Evolutionary conservation across 768 basidiomycete species (phyloP).

Genomic region (Boletellus sp.): DNA sequence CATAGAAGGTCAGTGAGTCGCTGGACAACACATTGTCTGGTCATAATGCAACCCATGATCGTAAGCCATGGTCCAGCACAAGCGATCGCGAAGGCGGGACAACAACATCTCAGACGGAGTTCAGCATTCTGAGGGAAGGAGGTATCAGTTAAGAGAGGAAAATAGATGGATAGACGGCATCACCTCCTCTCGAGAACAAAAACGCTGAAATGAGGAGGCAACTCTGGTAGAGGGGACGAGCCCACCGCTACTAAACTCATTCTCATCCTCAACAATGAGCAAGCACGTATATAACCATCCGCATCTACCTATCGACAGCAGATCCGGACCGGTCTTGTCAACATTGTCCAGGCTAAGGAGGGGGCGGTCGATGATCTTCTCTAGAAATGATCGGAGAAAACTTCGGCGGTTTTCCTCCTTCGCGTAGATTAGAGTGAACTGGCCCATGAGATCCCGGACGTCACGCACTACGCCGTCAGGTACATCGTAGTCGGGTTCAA

Average conservation of each 20-base stretch:
- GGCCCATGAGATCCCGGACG: constrained; percentile 8
- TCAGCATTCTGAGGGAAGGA: constrained; percentile 2
- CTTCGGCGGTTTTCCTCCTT: background rate
- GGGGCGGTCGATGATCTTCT: background rate
- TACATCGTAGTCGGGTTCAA: constrained; percentile 2
- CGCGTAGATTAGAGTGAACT: constrained; percentile 12
- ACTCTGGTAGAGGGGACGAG: constrained; percentile 37
- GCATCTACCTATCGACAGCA: background rate
- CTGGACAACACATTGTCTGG: constrained; percentile 28
- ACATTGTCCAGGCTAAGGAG: background rate
- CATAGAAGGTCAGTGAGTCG: constrained; percentile 33
- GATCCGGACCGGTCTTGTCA: constrained; percentile 4
- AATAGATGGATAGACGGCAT: background rate
- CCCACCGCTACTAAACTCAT: constrained; percentile 13
- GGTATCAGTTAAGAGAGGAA: background rate
- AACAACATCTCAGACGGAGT: constrained; percentile 20
- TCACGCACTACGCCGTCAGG: constrained; percentile 5
- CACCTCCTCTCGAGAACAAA: constrained; percentile 13
- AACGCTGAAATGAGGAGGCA: constrained; percentile 17
- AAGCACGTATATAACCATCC: background rate
- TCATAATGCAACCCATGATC: constrained; percentile 33
- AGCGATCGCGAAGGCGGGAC: constrained; percentile 27
- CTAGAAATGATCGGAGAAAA: background rate
- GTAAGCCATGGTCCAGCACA: constrained; percentile 24
- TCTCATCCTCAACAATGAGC: constrained; percentile 21